Percentiles rank a stretch among this genome's conserved stretches.
Conservation (phyloP, 2,329 filamentous ascomycete species). For the Exophiala lecanii-corni region DNA sequence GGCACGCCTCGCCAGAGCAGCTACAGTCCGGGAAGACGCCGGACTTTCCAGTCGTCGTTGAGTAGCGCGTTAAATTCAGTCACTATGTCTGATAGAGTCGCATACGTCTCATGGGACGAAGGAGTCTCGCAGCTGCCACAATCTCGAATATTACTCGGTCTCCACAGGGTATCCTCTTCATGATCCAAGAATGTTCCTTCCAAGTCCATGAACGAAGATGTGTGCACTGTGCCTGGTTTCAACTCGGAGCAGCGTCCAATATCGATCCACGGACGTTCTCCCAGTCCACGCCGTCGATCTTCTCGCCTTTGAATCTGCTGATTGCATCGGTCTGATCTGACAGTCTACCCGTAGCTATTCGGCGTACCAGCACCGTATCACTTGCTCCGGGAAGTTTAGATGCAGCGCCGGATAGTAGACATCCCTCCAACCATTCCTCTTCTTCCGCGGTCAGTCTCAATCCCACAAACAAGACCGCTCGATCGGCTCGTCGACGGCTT, state of each 20-base stretch:
- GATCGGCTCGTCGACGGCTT: conserved; percentile 44
- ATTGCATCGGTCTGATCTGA: conserved; percentile 34
- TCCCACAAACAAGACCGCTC: conserved; percentile 65
- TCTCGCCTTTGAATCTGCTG: conserved; percentile 37
- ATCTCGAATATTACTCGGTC: too few species aligned
- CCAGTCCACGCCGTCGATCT: conserved; percentile 50
- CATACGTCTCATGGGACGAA: too few species aligned
- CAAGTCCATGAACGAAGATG: too few species aligned
- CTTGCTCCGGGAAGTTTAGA: conserved; percentile 60
- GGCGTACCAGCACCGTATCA: conserved; percentile 70
- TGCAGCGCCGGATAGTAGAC: conserved; percentile 60
- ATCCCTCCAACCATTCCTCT: conserved; percentile 69
- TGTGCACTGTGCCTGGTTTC: too few species aligned
- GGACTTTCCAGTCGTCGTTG: too few species aligned
- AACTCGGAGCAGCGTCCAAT: conserved; percentile 11
- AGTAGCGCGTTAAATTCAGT: too few species aligned
- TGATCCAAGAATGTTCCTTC: too few species aligned
- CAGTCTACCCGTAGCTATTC: conserved; percentile 60
- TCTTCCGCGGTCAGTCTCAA: conserved; percentile 68
- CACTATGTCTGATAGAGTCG: too few species aligned
- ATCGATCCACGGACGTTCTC: conserved; percentile 36
- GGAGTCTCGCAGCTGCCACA: too few species aligned
- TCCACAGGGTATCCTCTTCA: too few species aligned
- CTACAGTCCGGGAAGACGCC: too few species aligned
- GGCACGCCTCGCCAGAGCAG: too few species aligned